Base-by-base conservation (phyloP, 768 basidiomycete genomes). In the Suillus spraguei region DNA sequence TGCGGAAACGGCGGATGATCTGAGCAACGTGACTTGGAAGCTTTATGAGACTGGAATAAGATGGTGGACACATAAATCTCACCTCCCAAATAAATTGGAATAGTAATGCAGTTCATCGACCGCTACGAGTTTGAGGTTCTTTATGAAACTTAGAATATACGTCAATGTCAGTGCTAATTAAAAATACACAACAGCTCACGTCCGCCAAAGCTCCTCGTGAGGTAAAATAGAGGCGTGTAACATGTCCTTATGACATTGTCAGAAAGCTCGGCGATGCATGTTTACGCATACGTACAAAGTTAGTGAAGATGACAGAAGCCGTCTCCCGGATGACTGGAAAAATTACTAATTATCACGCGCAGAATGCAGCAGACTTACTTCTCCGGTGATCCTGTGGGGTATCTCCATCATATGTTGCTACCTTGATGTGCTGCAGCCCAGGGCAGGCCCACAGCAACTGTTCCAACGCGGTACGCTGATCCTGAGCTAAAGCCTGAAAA, bases 81-180 rank as follows among this genome's bases (percentile, higher is more conserved):
- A 90, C 92, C 91, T 93, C 66, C 94, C 95, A 59, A 95, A 83
- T 13, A 90, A 76, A 44, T 90, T 89, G 2, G 86, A 82, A 70
- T 97, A 96, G 70, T 92, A 95, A 73, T 97, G 94, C 41, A 96
- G 72, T 71, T 97, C 94, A 69, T 95, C 92, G 2, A 95, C 87
- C 1, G 85, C 93, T 60, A 96, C 80, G 16, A 94, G 78, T 75
- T 84, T 90, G 66, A 95, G 77, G 67, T 88, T 87, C 69, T 87
- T 86, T 58, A 97, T 74, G 70, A 94, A 95, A 39, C 91, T 93
- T 61, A 10, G 49, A 47, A 28, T 0, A 50, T 39, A 50, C 16
- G 67, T 70, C 17, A 67, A 22, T 60, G 52, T 9, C 46, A 54
- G 53, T 36, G 28, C 41, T 10, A 10, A 61, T 16, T 9, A 54